phyloP scores from a whole-genome alignment of 148 eudicot species.

The Cornus controversa region DNA sequence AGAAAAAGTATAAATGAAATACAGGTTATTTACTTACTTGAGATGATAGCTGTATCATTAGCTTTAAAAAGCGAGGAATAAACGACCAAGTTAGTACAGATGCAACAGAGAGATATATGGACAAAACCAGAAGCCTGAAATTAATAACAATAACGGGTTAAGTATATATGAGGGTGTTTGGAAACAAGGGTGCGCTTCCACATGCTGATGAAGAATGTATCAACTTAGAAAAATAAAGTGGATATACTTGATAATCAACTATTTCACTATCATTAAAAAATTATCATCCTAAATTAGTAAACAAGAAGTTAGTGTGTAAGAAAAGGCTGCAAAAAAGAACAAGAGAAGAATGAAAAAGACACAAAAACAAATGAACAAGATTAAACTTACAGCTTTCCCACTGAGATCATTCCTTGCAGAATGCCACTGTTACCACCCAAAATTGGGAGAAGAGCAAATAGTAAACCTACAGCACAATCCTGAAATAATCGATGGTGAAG shows the following conservation, averaged over 20 bases:
- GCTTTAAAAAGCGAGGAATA: constrained; percentile 87
- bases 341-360: not conserved
- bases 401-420: constrained; percentile 75
- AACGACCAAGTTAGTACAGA: constrained; percentile 84
- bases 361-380: constrained; percentile 4
- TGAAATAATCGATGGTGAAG: constrained; percentile 35
- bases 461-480: constrained; percentile 99
- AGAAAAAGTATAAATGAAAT: not conserved
- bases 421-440: constrained; percentile 90
- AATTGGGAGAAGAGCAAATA: constrained; percentile 96
- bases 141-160: constrained; percentile 7
- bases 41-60: constrained; percentile 91
- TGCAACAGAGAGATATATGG: constrained; percentile 65
- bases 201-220: not conserved
- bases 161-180: not conserved
- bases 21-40: constrained; percentile 54
- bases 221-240: not conserved
- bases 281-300: too few relatives aligned
- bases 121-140: constrained; percentile 74
- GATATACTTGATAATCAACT: not conserved
- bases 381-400: constrained; percentile 85
- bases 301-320: not conserved
- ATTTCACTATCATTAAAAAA: too few relatives aligned
- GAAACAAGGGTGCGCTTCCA: not conserved
- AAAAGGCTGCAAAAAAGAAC: not conserved